These are phyloP conservation scores for Actinomucor elegans DNA, from an alignment of 371 early-diverging fungal species.

Conservation along the genomic window DNA sequence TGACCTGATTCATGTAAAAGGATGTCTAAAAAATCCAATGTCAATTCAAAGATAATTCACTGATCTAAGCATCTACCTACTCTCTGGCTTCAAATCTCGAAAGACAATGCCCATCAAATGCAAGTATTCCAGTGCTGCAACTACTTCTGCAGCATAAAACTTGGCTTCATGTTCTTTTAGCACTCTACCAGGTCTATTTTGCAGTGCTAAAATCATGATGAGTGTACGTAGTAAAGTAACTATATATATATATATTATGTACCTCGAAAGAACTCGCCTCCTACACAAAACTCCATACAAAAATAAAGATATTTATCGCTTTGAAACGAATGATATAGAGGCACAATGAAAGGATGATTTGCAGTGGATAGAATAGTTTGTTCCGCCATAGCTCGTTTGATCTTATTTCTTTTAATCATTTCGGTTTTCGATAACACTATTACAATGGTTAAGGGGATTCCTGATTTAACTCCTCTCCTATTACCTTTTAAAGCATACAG, in stretches of 20 bases:
- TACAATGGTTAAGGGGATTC: constrained; percentile 35
- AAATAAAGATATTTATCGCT: constrained; percentile 83
- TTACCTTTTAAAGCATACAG: constrained; percentile 94
- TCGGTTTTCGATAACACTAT: constrained; percentile 84
- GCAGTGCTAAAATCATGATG: background rate
- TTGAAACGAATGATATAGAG: constrained; percentile 94
- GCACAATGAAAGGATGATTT: constrained; percentile 95
- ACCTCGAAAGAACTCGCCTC: constrained; percentile 98
- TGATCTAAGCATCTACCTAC: constrained; percentile 69
- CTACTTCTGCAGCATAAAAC: constrained; percentile 87
- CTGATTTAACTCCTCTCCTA: too few relatives aligned
- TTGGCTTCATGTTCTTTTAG: constrained; percentile 77
- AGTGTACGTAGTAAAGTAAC: background rate
- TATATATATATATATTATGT: constrained; percentile 46
- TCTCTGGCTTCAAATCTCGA: constrained; percentile 90
- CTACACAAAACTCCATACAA: constrained; percentile 97
- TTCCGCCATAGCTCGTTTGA: constrained; percentile 75
- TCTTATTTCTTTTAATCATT: constrained; percentile 66
- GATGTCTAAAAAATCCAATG: too few relatives aligned
- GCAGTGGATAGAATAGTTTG: constrained; percentile 75
- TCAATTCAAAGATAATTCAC: constrained; percentile 57
- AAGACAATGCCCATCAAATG: constrained; percentile 89
- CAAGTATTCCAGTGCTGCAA: constrained; percentile 85
- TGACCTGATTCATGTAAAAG: constrained; percentile 80
- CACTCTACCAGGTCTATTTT: constrained; percentile 76